Base-by-base conservation (phyloP, 176 grass and related monocot genomes). In the Themeda triandra region DNA sequence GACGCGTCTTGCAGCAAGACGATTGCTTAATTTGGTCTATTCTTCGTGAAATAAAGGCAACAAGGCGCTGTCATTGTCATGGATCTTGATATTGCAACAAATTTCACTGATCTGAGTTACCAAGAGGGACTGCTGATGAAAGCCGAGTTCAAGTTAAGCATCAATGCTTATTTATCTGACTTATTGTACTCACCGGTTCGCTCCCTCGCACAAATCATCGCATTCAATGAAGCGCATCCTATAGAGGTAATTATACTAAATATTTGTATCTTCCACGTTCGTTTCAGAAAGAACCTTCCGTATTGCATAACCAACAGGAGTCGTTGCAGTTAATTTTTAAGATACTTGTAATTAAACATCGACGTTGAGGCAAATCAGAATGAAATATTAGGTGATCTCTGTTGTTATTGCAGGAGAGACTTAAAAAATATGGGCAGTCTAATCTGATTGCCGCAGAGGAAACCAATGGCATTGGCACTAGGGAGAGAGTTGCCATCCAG, bases 131-230 rank as follows among this genome's bases (percentile, higher is more conserved):
- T 77, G 23, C 69, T 83, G 15, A 40, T 90, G 63, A 0, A 1
- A 3, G 85, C 92, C 44, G 92, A 92, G 82, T 94, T 92, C 75
- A 94, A 94, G 86, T 0, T 92, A 53, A 71, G 78, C 77, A 5
- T 94, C 21, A 88, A 92, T 44, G 64, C 37, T 3, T 94, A 94
- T 59, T 28, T 94, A 36, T 76, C 87, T 6, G 25, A 83, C 24
- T 60, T 94, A 6, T 0, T 86, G 40, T 31, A 62, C 27, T 92
- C 92, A 40, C 92, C 90, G 8, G 92, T 94, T 5, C 84, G 68
- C 3, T 90, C 89, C 12, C 84, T 94, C 1, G 69, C 84, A 0
- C 67, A 92, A n/a, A 9, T 94, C 59, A 94, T 94, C 80, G 87
- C 87, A 6, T 95, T 90, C 83, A 92, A 92, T 13, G 70, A 90